Base-by-base conservation (phyloP, 1,284 basidiomycete species). In the Sporisorium iseilematis-ciliati region DNA sequence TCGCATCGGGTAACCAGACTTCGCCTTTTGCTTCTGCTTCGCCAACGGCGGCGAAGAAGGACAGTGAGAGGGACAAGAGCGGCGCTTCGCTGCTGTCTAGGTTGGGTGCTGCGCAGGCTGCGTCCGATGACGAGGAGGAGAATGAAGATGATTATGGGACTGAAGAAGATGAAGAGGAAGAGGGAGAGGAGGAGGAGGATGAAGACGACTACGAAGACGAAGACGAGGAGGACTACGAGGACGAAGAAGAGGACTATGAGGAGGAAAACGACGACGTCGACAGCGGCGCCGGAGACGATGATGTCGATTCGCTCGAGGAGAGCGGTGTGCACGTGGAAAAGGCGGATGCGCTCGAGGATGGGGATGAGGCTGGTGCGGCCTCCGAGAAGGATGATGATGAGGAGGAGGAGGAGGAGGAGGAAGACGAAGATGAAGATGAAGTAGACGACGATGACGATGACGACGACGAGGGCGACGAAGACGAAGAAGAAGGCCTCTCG, bases 371-470 rank as follows among this genome's bases (percentile, higher is more conserved):
- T 16, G 14, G 12, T 14, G 35, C 35, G 1, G 35, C 14, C 14
- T 38, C 35, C 35, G 35, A 16, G 10, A 12, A 38, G 62, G 62
- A 63, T 3, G 57, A 57, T 21, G 66, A 75, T 8, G 55, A 38
- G 18, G 48, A 69, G 89, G 50, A 92, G 84, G 84, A 93, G 91
- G 46, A 93, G 88, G 79, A 90, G 91, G 71, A 92, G 86, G 0
- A 91, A 87, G 29, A 77, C 2, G 48, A 42, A 6, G 69, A 54
- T 1, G 60, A 55, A 1, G 68, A 65, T 5, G 63, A 62, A 2
- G 33, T 43, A 20, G 52, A 33, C 6, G 74, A 72, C 16, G 25
- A 43, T 50, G 45, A 78, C 29, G 81, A 81, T n/a, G 81, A 76
- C 16, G 75, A 74, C 31, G 78, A 75, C 18, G 63, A 72, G 7